phyloP scores from a whole-genome alignment of 2,329 filamentous ascomycete genomes.

The Aspergillus novofumigatus region DNA sequence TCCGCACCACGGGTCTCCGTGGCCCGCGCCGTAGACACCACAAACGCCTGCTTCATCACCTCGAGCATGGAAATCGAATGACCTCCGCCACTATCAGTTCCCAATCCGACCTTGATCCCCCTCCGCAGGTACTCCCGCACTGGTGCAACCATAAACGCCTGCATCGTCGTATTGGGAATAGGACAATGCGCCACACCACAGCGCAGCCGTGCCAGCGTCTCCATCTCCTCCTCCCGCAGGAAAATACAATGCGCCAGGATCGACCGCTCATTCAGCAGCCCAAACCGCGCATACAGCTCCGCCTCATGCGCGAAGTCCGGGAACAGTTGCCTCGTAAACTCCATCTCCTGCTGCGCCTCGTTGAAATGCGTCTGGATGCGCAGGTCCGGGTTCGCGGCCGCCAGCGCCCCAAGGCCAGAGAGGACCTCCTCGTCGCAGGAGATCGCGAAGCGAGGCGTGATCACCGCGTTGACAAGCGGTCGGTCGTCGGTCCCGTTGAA shows the following conservation, averaged over 20 bases:
- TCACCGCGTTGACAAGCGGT: constrained; percentile 46
- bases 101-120: constrained; percentile 62
- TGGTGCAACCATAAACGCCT: constrained; percentile 57
- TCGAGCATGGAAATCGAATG: constrained; percentile 55
- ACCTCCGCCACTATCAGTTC: constrained; percentile 62
- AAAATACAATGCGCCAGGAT: constrained; percentile 66
- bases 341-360: constrained; percentile 59
- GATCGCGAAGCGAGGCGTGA: constrained; percentile 60
- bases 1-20: constrained; percentile 36
- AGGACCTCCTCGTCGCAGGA: constrained; percentile 56
- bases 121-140: constrained; percentile 54
- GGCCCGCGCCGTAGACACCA: constrained; percentile 42
- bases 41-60: constrained; percentile 48
- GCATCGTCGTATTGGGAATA: constrained; percentile 58
- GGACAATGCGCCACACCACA: constrained; percentile 64
- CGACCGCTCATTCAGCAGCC: constrained; percentile 51
- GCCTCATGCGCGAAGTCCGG: constrained; percentile 54
- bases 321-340: constrained; percentile 53
- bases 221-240: constrained; percentile 55
- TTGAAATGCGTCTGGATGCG: constrained; percentile 66
- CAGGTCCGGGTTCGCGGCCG: constrained; percentile 45
- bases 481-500: constrained; percentile 39
- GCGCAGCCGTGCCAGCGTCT: constrained; percentile 41
- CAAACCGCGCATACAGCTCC: constrained; percentile 56
- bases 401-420: constrained; percentile 52